Percentiles rank a stretch among this genome's conserved stretches.
phyloP scores from a whole-genome alignment of 2,329 filamentous ascomycete genomes.

The Hypomyces rosellus region DNA sequence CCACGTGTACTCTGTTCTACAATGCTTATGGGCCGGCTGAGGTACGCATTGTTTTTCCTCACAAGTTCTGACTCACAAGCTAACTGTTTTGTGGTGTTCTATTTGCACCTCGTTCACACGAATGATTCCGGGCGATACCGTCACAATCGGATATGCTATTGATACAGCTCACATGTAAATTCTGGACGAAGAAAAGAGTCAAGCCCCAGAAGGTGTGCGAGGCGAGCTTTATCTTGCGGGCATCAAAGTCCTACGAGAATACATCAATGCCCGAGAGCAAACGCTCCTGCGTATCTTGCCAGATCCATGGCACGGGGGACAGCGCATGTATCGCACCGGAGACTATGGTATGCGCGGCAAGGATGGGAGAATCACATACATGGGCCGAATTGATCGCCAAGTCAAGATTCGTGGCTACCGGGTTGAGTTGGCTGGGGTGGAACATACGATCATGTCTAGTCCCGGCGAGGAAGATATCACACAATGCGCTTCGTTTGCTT shows the following conservation, averaged over 20 bases:
- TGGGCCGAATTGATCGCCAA: conserved; percentile 7
- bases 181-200: conserved; percentile 2
- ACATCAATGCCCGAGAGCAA: conserved; percentile 5
- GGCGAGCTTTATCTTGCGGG: conserved; percentile 6
- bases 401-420: conserved; percentile 11
- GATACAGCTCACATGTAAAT: conserved; percentile 7
- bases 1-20: neutral
- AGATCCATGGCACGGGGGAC: neutral
- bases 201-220: neutral
- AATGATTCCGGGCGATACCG: conserved; percentile 4
- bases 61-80: neutral
- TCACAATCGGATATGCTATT: conserved; percentile 1
- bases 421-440: conserved; percentile 8
- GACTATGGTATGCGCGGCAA: conserved; percentile 3
- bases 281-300: neutral
- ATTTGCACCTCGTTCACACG: conserved; percentile 4
- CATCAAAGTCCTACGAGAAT: neutral
- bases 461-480: neutral
- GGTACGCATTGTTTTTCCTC: neutral
- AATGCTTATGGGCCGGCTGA: conserved; percentile 10
- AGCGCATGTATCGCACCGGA: conserved; percentile 6
- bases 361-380: conserved; percentile 1
- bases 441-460: conserved; percentile 4
- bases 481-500: conserved; percentile 1
- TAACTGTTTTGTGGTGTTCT: neutral